Percentiles rank a stretch among this genome's conserved stretches.
Conservation (phyloP, 371 early-diverging fungal species). For the Haplosporangium sp. region DNA sequence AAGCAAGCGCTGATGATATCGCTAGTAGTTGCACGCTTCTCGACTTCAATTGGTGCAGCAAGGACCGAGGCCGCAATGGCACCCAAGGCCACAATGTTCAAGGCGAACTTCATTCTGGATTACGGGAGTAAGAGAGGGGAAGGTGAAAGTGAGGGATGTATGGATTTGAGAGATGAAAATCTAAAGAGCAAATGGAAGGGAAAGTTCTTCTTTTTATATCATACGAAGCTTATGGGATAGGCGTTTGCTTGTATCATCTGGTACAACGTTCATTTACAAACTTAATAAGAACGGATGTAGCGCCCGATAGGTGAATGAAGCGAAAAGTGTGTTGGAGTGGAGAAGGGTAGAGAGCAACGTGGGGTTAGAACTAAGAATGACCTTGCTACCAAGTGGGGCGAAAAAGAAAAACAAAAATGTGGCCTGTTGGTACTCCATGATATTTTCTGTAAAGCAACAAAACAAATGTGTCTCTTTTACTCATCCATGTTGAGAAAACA, state of each 20-base stretch:
- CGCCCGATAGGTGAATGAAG: too few relatives aligned
- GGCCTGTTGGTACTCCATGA: neutral
- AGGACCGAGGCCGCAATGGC: slow-evolving; percentile 26
- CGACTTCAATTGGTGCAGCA: slow-evolving; percentile 34
- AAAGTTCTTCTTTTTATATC: neutral
- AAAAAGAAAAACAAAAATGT: neutral
- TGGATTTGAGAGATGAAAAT: slow-evolving; percentile 15
- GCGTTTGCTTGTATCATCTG: too few relatives aligned
- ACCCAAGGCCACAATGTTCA: slow-evolving; percentile 34
- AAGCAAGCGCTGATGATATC: slow-evolving; percentile 47
- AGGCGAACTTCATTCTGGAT: slow-evolving; percentile 42
- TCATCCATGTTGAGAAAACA: neutral
- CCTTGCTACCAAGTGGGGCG: too few relatives aligned
- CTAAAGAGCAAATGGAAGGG: slow-evolving; percentile 6
- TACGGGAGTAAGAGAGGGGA: neutral
- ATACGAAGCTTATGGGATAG: neutral
- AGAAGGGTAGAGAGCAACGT: too few relatives aligned
- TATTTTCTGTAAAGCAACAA: slow-evolving; percentile 4
- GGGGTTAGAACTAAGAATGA: too few relatives aligned
- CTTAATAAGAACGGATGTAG: too few relatives aligned
- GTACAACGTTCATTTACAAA: too few relatives aligned
- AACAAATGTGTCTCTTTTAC: neutral
- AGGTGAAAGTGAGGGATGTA: neutral
- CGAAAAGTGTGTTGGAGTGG: too few relatives aligned
- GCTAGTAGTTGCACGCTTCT: slow-evolving; percentile 35